Conservation (phyloP, 257 asterid species). For the Fraxinus anomala region DNA sequence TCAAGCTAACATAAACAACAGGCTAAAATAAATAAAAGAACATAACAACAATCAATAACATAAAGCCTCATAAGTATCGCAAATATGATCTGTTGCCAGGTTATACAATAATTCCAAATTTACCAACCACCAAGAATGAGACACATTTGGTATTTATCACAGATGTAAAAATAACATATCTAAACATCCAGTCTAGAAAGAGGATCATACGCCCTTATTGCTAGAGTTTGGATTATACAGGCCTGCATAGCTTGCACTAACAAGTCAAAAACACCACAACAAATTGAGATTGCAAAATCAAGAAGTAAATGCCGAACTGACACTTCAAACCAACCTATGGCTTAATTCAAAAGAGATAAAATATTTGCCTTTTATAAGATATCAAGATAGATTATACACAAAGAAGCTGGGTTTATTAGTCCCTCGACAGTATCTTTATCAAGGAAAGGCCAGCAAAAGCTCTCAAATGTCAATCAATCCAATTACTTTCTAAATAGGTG, state of each 20-base stretch:
- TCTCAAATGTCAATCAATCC: constrained; percentile 19
- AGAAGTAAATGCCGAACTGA: not conserved
- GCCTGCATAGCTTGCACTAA: constrained; percentile 8
- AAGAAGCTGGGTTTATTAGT: constrained; percentile 1
- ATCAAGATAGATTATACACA: constrained; percentile 4
- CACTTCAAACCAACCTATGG: not conserved
- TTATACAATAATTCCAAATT: not conserved
- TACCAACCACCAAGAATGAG: constrained; percentile 13
- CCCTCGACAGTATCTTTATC: constrained; percentile 8
- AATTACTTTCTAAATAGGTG: constrained; percentile 7
- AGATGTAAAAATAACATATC: not conserved
- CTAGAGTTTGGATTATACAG: constrained; percentile 6
- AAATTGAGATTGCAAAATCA: constrained; percentile 9
- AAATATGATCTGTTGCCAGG: not conserved
- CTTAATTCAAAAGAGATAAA: constrained; percentile 7
- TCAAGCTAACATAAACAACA: constrained; percentile 53
- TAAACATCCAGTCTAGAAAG: constrained; percentile 16
- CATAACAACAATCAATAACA: constrained; percentile 24
- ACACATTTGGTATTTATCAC: constrained; percentile 8
- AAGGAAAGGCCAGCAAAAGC: constrained; percentile 15
- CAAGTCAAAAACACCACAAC: constrained; percentile 5
- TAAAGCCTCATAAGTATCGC: constrained; percentile 13
- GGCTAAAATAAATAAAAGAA: constrained; percentile 23
- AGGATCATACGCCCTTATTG: constrained; percentile 4
- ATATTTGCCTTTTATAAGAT: constrained; percentile 12